These are phyloP conservation scores for Pseudogymnoascus sp. DNA, from an alignment of 2,329 filamentous ascomycete genomes.

Conservation along the genomic window DNA sequence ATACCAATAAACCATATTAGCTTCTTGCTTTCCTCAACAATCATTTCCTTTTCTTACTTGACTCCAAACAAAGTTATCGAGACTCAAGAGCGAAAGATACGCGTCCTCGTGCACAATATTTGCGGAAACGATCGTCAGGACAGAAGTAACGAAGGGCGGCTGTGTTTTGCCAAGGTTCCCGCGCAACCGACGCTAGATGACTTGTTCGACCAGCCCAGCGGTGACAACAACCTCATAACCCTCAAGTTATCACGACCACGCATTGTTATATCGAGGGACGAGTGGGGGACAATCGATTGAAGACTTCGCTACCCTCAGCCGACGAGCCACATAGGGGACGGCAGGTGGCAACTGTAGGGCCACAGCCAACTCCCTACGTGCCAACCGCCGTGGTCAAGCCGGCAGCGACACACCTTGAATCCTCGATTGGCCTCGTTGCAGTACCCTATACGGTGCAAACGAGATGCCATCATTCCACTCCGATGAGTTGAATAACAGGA, in stretches of 20 bases:
- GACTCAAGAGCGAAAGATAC: neutral
- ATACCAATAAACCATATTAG: neutral
- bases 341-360: conserved; percentile 8
- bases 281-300: conserved; percentile 3
- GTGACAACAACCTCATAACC: conserved; percentile 7
- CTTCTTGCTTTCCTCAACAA: conserved; percentile 1
- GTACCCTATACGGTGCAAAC: conserved; percentile 23
- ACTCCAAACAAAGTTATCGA: neutral
- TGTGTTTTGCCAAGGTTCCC: conserved; percentile 9
- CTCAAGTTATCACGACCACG: conserved; percentile 4
- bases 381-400: neutral
- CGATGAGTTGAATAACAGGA: conserved; percentile 32
- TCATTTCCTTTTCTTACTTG: neutral
- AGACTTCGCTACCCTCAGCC: conserved; percentile 1
- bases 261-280: conserved; percentile 9
- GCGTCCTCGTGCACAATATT: neutral
- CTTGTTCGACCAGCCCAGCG: neutral
- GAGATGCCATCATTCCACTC: conserved; percentile 46
- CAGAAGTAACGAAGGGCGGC: conserved; percentile 6
- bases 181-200: conserved; percentile 7
- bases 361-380: conserved; percentile 3
- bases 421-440: conserved; percentile 2
- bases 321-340: conserved; percentile 6
- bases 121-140: conserved; percentile 6
- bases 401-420: neutral